Base-by-base conservation (phyloP, 2,329 filamentous ascomycete genomes). In the Botrytis fragariae region DNA sequence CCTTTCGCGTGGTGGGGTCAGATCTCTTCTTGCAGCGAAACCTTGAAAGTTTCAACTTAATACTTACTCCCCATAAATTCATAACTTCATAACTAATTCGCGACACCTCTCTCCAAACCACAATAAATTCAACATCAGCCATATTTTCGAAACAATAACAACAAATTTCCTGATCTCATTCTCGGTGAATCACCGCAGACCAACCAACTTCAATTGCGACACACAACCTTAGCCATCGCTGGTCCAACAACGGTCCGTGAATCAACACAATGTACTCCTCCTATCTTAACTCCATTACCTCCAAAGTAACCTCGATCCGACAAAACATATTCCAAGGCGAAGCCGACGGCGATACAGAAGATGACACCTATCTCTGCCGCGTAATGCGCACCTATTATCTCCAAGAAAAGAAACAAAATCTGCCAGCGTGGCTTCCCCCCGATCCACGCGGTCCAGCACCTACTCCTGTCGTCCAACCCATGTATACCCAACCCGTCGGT, bases 311-410 rank as follows among this genome's bases (percentile, higher is more conserved):
- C 77, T 81, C 80, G 12, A 87, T 89, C 78, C 87, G 91, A 71
- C 88, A 89, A 79, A 91, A 91, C 75, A 90, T 93, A 75, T 89
- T 95, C 76, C 89, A 93, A 72, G 85, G 86, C 81, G 90, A 92
- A 77, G 85, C 86, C 78, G 90, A 92, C 82, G 91, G 91, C 83
- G 90, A 92, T 80, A 91, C 90, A 75, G 88, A 97, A 83, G 95
- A 98, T 84, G 94, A 97, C 84, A 97, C 94, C 4, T 94, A 98
- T 85, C 92, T 98, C 80, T 97, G 93, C 83, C 93, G 96, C 79
- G 94, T 97, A 51, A 89, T 99, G 39, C 92, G 96, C 79, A 92
- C 90, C 78, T 97, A 98, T 87, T 98, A 99, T 86, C 89, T 86
- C 69, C 95, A 72, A 44, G 72, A 98, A 82, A 96, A 97, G 81